Percentiles rank a stretch among this genome's conserved stretches.
Conservation (phyloP, 768 basidiomycete genomes). For the Mycena alexandri region DNA sequence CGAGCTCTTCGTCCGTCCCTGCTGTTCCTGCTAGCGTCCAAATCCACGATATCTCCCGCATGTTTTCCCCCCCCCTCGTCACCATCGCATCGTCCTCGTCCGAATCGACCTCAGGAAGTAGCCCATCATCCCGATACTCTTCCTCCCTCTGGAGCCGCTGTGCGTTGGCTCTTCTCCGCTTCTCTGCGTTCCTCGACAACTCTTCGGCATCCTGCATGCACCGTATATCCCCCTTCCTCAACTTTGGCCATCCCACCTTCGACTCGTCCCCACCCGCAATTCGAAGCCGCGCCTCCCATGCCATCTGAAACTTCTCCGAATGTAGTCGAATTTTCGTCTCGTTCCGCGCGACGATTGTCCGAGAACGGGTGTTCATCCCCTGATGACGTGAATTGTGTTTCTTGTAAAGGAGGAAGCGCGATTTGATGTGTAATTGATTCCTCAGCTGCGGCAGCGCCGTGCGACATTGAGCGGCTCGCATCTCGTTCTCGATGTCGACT, state of each 20-base stretch:
- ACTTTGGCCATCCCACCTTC: slow-evolving; percentile 7
- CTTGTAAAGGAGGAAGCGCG: too few relatives aligned
- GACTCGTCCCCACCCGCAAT: neutral
- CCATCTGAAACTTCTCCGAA: slow-evolving; percentile 23
- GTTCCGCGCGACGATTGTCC: slow-evolving; percentile 5
- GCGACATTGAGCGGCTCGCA: slow-evolving; percentile 22
- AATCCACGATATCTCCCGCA: too few relatives aligned
- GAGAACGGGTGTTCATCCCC: slow-evolving; percentile 23
- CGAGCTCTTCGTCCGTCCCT: slow-evolving; percentile 4
- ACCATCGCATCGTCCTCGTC: neutral
- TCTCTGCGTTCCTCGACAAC: neutral
- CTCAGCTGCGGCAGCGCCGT: slow-evolving; percentile 9
- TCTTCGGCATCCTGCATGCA: slow-evolving; percentile 21
- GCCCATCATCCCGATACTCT: slow-evolving; percentile 1
- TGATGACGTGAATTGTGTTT: too few relatives aligned
- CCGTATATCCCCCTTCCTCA: slow-evolving; percentile 19
- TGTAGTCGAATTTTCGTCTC: slow-evolving; percentile 19
- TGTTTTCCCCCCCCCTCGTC: slow-evolving; percentile 1
- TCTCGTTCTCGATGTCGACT: slow-evolving; percentile 5
- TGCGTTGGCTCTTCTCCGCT: neutral
- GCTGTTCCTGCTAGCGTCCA: slow-evolving; percentile 5
- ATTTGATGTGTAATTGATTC: too few relatives aligned
- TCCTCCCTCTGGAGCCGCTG: neutral
- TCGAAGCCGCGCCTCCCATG: slow-evolving; percentile 4
- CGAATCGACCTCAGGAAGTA: neutral